phyloP scores from a whole-genome alignment of 2,329 filamentous ascomycete species.

The Septoria petroselini region DNA sequence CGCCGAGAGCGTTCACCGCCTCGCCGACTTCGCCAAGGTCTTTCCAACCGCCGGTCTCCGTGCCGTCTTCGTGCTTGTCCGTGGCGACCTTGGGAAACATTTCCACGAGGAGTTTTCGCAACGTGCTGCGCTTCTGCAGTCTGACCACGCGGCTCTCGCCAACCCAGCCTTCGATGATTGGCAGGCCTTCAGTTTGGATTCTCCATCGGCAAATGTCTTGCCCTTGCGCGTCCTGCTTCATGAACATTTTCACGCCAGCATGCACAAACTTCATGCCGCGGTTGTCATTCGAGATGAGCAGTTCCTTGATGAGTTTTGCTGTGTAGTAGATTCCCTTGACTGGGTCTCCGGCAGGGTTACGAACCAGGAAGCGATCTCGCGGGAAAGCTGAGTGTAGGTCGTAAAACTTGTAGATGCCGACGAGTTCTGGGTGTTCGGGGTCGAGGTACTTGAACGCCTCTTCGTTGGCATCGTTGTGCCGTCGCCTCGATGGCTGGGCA shows the following conservation, averaged over 20 bases:
- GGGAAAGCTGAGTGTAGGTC: slow-evolving; percentile 80
- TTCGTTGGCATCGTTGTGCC: slow-evolving; percentile 58
- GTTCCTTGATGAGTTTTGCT: slow-evolving; percentile 75
- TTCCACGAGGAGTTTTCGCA: slow-evolving; percentile 80
- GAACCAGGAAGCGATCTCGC: slow-evolving; percentile 88
- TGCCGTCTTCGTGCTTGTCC: slow-evolving; percentile 29
- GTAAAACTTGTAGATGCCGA: slow-evolving; percentile 80
- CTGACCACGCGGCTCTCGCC: slow-evolving; percentile 72
- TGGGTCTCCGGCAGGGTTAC: slow-evolving; percentile 83
- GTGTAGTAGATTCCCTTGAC: slow-evolving; percentile 98
- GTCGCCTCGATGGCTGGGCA: slow-evolving; percentile 20
- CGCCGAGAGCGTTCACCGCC: slow-evolving; percentile 70
- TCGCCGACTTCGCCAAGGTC: slow-evolving; percentile 84
- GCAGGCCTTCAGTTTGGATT: slow-evolving; percentile 90
- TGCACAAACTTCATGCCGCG: slow-evolving; percentile 94
- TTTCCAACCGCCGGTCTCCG: slow-evolving; percentile 64
- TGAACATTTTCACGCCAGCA: slow-evolving; percentile 97
- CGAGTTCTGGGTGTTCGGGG: slow-evolving; percentile 69
- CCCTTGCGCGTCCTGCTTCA: slow-evolving; percentile 90
- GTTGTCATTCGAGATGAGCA: slow-evolving; percentile 82
- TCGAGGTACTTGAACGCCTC: slow-evolving; percentile 93
- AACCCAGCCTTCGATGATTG: slow-evolving; percentile 87
- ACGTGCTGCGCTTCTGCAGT: slow-evolving; percentile 72
- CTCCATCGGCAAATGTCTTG: slow-evolving; percentile 88
- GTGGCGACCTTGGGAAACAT: slow-evolving; percentile 85